Evolutionary conservation across 176 grass and related monocot genomes (phyloP), one percentile per base, ranked within the genome.

Genomic region (Eremochloa ophiuroides): DNA sequence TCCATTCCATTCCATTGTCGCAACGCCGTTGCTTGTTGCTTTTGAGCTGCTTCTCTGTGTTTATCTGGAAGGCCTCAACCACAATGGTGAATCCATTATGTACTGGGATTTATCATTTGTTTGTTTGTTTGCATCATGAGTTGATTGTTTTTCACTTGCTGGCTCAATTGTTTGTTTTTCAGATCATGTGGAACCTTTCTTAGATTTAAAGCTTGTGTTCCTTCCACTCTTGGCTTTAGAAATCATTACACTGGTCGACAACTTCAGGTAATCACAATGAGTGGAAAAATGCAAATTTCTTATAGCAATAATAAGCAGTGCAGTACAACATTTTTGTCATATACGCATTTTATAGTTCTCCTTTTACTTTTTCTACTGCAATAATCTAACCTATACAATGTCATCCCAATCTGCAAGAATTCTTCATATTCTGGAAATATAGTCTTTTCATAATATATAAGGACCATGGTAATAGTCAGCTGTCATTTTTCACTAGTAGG

Each of bases 11-110:
- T 86, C 92, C 68, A 78, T 89, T 83, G 89, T 89, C 12, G 87
- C 89, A 25, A 85, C 77, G 33, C 89, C 89, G 1, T 89, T 94
- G 83, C 78, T 94, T 47, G 85, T 94, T 87, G 81, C 89, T 37
- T 94, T 94, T 87, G 89, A 94, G 74, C 84, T 94, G 16, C 84
- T 91, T 84, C 92, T 91, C 10, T 91, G 89, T 85, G 84, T 94
- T 75, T 89, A 87, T 30, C 86, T 94, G 30, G 84, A 91, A 62
- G 82, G 69, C 48, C 71, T 66, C 16, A 62, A 67, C 48, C 71
- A 60, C 16, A 62, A 73, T 43, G 43, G 89, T 88, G 87, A 91
- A 69, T 85, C 40, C 15, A 43, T 67, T 38, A 27, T 43, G 51
- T 62, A 89, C 28, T 71, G 31, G 42, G 14, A 65, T 63, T 69